phyloP scores from a whole-genome alignment of 129 eudicot species.

The Cynara cardunculus region DNA sequence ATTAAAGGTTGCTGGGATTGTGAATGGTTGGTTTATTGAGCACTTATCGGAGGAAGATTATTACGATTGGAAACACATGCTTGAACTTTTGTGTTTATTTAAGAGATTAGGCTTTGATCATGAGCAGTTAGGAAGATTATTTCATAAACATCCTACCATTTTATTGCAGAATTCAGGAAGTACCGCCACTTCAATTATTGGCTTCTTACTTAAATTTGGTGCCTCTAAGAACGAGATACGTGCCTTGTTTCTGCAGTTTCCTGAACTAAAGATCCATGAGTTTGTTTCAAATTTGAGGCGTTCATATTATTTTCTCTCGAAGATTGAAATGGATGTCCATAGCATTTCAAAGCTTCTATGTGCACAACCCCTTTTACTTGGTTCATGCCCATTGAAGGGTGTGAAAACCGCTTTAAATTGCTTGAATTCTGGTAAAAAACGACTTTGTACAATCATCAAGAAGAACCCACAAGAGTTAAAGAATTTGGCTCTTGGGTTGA shows the following conservation, averaged over 20 bases:
- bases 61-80: conserved; percentile 54
- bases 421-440: conserved; percentile 49
- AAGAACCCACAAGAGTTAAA: conserved; percentile 54
- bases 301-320: conserved; percentile 44
- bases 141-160: conserved; percentile 45
- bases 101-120: conserved; percentile 36
- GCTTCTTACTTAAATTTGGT: conserved; percentile 66
- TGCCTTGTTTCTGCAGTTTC: conserved; percentile 46
- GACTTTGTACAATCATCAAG: conserved; percentile 49
- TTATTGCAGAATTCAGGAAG: conserved; percentile 53
- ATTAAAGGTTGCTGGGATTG: conserved; percentile 43
- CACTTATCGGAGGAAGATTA: conserved; percentile 43
- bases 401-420: conserved; percentile 31
- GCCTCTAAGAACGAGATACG: conserved; percentile 32
- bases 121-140: conserved; percentile 37
- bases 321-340: conserved; percentile 49
- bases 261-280: conserved; percentile 30
- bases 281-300: conserved; percentile 43
- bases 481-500: conserved; percentile 48
- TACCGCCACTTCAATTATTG: conserved; percentile 29
- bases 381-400: conserved; percentile 52
- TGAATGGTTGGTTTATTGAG: conserved; percentile 49
- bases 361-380: conserved; percentile 46
- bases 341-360: conserved; percentile 50
- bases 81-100: conserved; percentile 44